Evolutionary conservation across 208 protist species (phyloP), one percentile per base, ranked within the genome.

Genomic region (Acanthamoeba castellanii): DNA sequence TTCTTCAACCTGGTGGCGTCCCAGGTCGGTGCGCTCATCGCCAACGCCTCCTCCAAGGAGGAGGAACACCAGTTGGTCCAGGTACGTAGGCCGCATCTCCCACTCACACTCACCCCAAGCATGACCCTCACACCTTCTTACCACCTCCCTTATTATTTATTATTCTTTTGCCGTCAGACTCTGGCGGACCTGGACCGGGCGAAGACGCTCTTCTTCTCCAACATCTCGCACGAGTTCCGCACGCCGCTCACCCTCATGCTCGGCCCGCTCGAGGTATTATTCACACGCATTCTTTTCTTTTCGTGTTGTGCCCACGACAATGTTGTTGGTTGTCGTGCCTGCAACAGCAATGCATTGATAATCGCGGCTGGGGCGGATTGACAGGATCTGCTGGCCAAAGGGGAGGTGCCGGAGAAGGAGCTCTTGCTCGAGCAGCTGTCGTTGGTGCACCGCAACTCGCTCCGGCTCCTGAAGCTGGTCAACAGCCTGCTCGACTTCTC

Each of bases 201-300:
- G 13, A 96, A 96, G 50, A 96, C 95, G 27, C 74, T 50, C 5
- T 96, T 96, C 92, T 96, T 96, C 61, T 95, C 68, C 57, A 96
- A 96, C 59, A 95, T 96, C 25, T 95, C 92, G 30, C 95, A 96
- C 42, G 95, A 96, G 74, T 95, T 96, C 47, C 50, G 95, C 47
- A 96, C 95, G 0, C 95, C 95, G 27, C 93, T 96, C 42, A 95
- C 95, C 47, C 95, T 96, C 42, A 96, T 96, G 70, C 70, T 96
- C 4, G 95, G 92, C 45, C 95, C 95, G 30, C 88, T 96, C 42
- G 95, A 42, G 37, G 37, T 42, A 42, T 37, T 0, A 37, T 37
- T 37, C 37, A 37, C 37, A 37, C n/a, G n/a, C n/a, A n/a, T n/a
- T n/a, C n/a, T n/a, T n/a, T n/a, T n/a, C n/a, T 42, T 42, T 42